Evolutionary conservation across 805 yeast genomes (phyloP), one percentile per base, ranked within the genome.

Genomic region (Candida boidinii): DNA sequence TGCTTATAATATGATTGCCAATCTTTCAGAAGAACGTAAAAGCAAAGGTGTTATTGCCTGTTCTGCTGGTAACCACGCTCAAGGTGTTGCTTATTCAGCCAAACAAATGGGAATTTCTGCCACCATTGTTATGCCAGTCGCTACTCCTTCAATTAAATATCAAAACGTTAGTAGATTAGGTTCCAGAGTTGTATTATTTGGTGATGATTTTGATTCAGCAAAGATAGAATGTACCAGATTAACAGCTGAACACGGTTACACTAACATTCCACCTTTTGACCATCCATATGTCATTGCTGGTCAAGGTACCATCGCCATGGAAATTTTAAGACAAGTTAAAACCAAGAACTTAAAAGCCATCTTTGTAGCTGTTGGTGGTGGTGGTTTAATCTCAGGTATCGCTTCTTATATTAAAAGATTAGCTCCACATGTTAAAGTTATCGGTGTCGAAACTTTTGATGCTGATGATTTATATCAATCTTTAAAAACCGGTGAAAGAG

Each of bases 1-100:
- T 38, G 99, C 98, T 13, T 86, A 88, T 60, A 92, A 92, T 56
- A 87, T 86, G 95, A 82, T 92, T 47, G 94, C 97, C 23, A 84
- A 90, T 48, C 60, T 92, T 31, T 75, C 77, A 33, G 60, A 72
- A n/a, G 73, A 70, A 29, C 64, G 78, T 45, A 70, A 79, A 42
- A 47, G 85, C 54, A 66, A 70, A 30, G 99, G 99, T 46, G 96
- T 92, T 35, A 82, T 94, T 53, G 96, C 97, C 0, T 92, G 97
- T 50, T 86, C 96, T 20, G 99, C 99, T 4, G 99, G 99, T 23
- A 92, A 92, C 58, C 99, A 92, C 49, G 99, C 99, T 2, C 99
- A 92, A 55, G 99, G 99, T 44, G 97, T 92, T 11, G 98, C 98
- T 0, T 90, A 60, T 54, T 81, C 95, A 16, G 95, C 97, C 4